Percentiles rank a stretch among this genome's conserved stretches.
Evolutionary conservation across 768 basidiomycete species (phyloP).

Genomic region (Mycena filopes): DNA sequence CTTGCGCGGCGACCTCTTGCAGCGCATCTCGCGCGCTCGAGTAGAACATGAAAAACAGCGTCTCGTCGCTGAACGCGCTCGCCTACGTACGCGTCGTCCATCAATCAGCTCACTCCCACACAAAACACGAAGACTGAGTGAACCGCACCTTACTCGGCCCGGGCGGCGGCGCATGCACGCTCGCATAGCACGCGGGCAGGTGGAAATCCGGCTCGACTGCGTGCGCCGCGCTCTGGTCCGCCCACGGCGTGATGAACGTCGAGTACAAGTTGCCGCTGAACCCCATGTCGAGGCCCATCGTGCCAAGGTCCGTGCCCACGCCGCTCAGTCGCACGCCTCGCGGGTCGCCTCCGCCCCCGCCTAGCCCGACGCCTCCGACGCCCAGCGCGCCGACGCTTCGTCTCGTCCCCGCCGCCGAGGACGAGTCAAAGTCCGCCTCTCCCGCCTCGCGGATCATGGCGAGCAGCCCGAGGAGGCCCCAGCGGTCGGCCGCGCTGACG

Average conservation of each 20-base stretch:
- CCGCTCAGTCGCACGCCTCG: slow-evolving; percentile 63
- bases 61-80: slow-evolving; percentile 92
- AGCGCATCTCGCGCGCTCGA: slow-evolving; percentile 88
- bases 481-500: slow-evolving; percentile 92
- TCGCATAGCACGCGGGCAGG: slow-evolving; percentile 88
- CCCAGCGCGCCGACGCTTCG: slow-evolving; percentile 4
- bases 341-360: slow-evolving; percentile 5
- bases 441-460: slow-evolving; percentile 86
- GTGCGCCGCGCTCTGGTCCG: slow-evolving; percentile 87
- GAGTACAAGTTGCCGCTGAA: slow-evolving; percentile 89
- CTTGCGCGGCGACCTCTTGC: slow-evolving; percentile 94
- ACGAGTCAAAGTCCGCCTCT: slow-evolving; percentile 74
- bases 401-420: too few relatives aligned
- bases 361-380: background rate
- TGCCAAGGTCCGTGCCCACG: slow-evolving; percentile 91
- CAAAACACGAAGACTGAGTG: slow-evolving; percentile 40
- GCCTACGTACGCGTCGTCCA: slow-evolving; percentile 43
- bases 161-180: slow-evolving; percentile 88
- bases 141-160: slow-evolving; percentile 81
- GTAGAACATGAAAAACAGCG: slow-evolving; percentile 98
- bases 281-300: slow-evolving; percentile 91
- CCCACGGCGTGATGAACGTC: slow-evolving; percentile 96
- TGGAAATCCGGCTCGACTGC: slow-evolving; percentile 93
- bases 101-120: background rate
- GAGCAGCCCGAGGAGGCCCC: slow-evolving; percentile 90